Conservation (phyloP, 345 rosid species). For the Clarkia xantiana region DNA sequence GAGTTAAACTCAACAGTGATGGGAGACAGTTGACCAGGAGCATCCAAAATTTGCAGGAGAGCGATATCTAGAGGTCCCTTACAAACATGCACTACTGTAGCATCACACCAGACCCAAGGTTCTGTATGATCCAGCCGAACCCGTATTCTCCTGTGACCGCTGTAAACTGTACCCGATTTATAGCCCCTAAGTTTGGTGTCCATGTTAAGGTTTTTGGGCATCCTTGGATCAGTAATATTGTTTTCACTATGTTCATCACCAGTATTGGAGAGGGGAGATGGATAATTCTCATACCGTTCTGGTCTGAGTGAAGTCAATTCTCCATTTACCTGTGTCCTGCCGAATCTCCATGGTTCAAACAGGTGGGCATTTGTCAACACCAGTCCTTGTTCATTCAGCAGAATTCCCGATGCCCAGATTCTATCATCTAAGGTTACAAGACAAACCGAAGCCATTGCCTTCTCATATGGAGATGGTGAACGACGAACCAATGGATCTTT, state of each 20-base stretch:
- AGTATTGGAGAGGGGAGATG: slow-evolving; percentile 12
- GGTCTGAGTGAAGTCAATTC: slow-evolving; percentile 11
- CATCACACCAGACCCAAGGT: slow-evolving; percentile 73
- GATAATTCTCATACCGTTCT: background rate
- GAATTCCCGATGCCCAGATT: slow-evolving; percentile 87
- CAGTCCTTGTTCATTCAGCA: slow-evolving; percentile 72
- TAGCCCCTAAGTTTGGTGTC: slow-evolving; percentile 16
- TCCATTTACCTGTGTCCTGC: slow-evolving; percentile 40
- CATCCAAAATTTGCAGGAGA: slow-evolving; percentile 49
- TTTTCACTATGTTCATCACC: slow-evolving; percentile 17
- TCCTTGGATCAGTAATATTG: slow-evolving; percentile 10
- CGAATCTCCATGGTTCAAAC: slow-evolving; percentile 93
- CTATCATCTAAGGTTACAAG: slow-evolving; percentile 63
- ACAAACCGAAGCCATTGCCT: slow-evolving; percentile 60
- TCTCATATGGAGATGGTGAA: slow-evolving; percentile 25
- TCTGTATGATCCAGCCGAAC: slow-evolving; percentile 53
- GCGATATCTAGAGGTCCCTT: slow-evolving; percentile 84
- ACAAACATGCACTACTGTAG: slow-evolving; percentile 54
- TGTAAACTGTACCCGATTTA: slow-evolving; percentile 22
- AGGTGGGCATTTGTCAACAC: slow-evolving; percentile 90
- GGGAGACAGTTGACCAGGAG: slow-evolving; percentile 43
- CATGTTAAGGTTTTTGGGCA: slow-evolving; percentile 7
- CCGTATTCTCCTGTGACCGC: slow-evolving; percentile 31
- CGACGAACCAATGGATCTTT: slow-evolving; percentile 12
- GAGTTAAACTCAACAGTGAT: slow-evolving; percentile 29